Conservation (phyloP, 1,284 basidiomycete species). For the Sporisorium graminicola region DNA sequence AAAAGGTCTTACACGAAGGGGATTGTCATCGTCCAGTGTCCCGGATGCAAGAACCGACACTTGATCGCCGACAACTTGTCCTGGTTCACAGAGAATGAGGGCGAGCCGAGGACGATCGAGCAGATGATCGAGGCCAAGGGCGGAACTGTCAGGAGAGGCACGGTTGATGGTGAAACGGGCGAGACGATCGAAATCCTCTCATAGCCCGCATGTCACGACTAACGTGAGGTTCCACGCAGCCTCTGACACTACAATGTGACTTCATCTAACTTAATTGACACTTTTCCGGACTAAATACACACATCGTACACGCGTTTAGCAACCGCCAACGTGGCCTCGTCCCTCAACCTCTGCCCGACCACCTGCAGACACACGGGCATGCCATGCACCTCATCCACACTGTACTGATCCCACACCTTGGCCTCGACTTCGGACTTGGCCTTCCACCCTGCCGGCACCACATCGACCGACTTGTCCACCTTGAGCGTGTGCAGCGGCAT, state of each 20-base stretch:
- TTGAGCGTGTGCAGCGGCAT: conserved; percentile 26
- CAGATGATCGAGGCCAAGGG: conserved; percentile 66
- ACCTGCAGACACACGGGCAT: conserved; percentile 48
- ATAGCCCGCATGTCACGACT: conserved; percentile 10
- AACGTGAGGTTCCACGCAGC: no score
- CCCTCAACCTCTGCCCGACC: conserved; percentile 41
- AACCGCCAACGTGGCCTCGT: conserved; percentile 47
- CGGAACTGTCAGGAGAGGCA: conserved; percentile 58
- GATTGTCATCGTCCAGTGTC: conserved; percentile 92
- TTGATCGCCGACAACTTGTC: conserved; percentile 68
- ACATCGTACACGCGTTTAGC: conserved; percentile 34
- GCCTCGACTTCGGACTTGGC: conserved; percentile 22
- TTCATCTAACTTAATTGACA: background rate
- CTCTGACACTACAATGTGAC: background rate
- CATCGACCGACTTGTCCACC: conserved; percentile 35
- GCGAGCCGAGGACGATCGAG: conserved; percentile 65
- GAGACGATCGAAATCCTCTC: conserved; percentile 65
- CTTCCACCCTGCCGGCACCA: conserved; percentile 1
- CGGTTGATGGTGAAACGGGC: conserved; percentile 54
- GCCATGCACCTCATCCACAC: conserved; percentile 35
- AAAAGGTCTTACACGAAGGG: conserved; percentile 86
- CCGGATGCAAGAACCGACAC: conserved; percentile 83
- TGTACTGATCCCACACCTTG: conserved; percentile 47
- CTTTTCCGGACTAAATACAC: conserved; percentile 7
- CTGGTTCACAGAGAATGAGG: conserved; percentile 64